Conservation (phyloP, 2,329 filamentous ascomycete species). For the Camillea tinctor region DNA sequence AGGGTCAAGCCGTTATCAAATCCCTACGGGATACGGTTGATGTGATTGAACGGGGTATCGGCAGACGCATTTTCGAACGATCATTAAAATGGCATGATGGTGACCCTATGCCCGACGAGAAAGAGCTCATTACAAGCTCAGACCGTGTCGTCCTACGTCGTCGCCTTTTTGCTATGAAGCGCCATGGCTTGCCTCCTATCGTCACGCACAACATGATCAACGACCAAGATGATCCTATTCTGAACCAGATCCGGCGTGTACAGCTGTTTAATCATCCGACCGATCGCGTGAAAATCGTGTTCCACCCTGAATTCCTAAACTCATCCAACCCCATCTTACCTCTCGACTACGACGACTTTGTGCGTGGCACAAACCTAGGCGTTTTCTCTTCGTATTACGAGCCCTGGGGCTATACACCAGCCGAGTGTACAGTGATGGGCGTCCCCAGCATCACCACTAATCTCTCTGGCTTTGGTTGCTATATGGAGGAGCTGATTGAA, state of each 20-base stretch:
- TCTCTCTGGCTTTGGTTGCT: slow-evolving; percentile 95
- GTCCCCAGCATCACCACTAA: slow-evolving; percentile 98
- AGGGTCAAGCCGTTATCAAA: slow-evolving; percentile 97
- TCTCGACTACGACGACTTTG: slow-evolving; percentile 97
- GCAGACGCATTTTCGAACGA: slow-evolving; percentile 90
- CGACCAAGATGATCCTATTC: slow-evolving; percentile 85
- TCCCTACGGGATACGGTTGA: slow-evolving; percentile 90
- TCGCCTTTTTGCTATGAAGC: slow-evolving; percentile 94
- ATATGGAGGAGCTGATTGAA: slow-evolving; percentile 99
- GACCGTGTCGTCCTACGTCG: slow-evolving; percentile 91
- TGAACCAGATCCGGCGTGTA: slow-evolving; percentile 93
- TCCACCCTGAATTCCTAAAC: slow-evolving; percentile 97
- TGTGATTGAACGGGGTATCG: slow-evolving; percentile 88
- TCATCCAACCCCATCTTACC: slow-evolving; percentile 93
- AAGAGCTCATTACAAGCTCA: slow-evolving; percentile 87
- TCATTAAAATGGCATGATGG: slow-evolving; percentile 95
- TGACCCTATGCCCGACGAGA: slow-evolving; percentile 89
- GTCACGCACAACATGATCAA: slow-evolving; percentile 99
- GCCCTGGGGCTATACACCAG: slow-evolving; percentile 97
- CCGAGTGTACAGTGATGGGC: slow-evolving; percentile 98
- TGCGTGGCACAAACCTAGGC: slow-evolving; percentile 92
- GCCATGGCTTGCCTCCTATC: slow-evolving; percentile 84
- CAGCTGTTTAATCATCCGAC: slow-evolving; percentile 95
- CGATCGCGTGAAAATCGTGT: slow-evolving; percentile 95
- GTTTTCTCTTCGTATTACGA: slow-evolving; percentile 98